Conservation (phyloP, 805 yeast species). For the Cyberlindnera lachancei region DNA sequence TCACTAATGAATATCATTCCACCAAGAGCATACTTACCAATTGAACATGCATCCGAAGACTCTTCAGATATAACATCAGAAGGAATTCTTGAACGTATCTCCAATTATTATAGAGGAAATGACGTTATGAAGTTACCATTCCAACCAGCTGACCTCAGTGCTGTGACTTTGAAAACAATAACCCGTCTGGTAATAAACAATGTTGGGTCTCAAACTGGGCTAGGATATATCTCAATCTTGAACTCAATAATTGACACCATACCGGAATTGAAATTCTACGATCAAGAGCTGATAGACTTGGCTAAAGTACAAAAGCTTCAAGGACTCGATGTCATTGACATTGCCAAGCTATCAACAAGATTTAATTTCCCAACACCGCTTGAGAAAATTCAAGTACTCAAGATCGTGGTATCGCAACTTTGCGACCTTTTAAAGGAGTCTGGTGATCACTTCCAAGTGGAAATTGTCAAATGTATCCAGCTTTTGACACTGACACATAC, state of each 20-base stretch:
- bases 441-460: slow-evolving; percentile 54
- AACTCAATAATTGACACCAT: slow-evolving; percentile 35
- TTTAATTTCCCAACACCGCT: slow-evolving; percentile 22
- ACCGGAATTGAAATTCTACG: slow-evolving; percentile 34
- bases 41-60: slow-evolving; percentile 32
- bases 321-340: slow-evolving; percentile 18
- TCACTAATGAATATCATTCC: slow-evolving; percentile 50
- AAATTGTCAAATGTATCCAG: slow-evolving; percentile 60
- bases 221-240: slow-evolving; percentile 29
- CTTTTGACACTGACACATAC: slow-evolving; percentile 48
- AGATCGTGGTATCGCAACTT: slow-evolving; percentile 13
- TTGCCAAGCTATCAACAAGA: slow-evolving; percentile 25
- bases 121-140: slow-evolving; percentile 31
- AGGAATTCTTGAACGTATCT: slow-evolving; percentile 24
- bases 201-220: slow-evolving; percentile 13
- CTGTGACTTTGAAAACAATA: slow-evolving; percentile 28
- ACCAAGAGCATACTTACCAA: slow-evolving; percentile 51
- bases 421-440: slow-evolving; percentile 10
- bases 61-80: slow-evolving; percentile 9
- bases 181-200: slow-evolving; percentile 22
- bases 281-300: slow-evolving; percentile 25
- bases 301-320: slow-evolving; percentile 13
- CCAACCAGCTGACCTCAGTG: slow-evolving; percentile 36
- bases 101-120: slow-evolving; percentile 26
- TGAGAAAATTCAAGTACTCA: slow-evolving; percentile 14